Base-by-base conservation (phyloP, 2,329 filamentous ascomycete genomes). In the Monosporascus sp. region DNA sequence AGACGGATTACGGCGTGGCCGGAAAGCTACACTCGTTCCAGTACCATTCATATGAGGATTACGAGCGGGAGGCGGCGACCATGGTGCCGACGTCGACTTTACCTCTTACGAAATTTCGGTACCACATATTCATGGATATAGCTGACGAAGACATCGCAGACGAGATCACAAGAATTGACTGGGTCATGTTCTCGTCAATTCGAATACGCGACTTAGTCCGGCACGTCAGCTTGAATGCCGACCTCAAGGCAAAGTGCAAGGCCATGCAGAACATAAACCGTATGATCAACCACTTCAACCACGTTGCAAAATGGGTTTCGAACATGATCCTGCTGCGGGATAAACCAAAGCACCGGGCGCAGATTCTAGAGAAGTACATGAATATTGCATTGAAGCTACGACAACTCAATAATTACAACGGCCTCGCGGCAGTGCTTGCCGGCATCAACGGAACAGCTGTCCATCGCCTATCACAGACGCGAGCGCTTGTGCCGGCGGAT, bases 181-280 rank as follows among this genome's bases (percentile, higher is more conserved):
- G 93, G 93, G 86, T 95, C 69, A 94, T 97, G 88, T 97, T 97
- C 70, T 95, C 89, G 50, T 92, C 91, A 1, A 96, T 97, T 57
- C 86, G 91, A 26, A 89, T 96, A 52, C 89, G 94, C 54, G 94
- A 99, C 71, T 84, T 97, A 48, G 88, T 97, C 43, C 88, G 94
- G 5, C 89, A 97, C 66, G 92, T 97, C 59, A 94, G 87, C 64
- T 75, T 97, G 47, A 84, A 86, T 0, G 66, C 79, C 1, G 78
- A 85, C 44, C 81, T 88, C 55, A 89, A 89, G 70, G 87, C 89
- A 64, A 86, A 85, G 63, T 90, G 86, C 68, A 86, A 83, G 67
- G 87, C 84, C 62, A 77, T 97, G 62, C 84, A 86, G 55, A 93
- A 96, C 65, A 91, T 97, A 51, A 92, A 94, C 65, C 88, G 92